Percentiles rank a stretch among this genome's conserved stretches.
Evolutionary conservation across 164 flowering plant genomes (phyloP).

Genomic region (Vitis vinifera): DNA sequence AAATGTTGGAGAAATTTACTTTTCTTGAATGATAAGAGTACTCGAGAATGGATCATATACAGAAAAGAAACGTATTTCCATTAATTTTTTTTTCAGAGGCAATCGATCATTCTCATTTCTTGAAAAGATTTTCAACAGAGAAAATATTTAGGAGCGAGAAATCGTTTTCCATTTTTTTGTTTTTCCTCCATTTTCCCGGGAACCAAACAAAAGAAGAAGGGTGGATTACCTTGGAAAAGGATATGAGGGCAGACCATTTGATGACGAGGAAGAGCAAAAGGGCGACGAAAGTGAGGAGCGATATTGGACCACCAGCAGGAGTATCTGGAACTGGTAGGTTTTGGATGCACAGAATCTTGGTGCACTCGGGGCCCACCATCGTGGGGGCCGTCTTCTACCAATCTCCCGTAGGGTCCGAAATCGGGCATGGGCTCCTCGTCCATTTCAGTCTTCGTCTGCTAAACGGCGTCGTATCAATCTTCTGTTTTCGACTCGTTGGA

Average conservation of each 20-base stretch:
- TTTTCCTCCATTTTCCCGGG: neutral
- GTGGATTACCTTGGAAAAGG: constrained; percentile 5
- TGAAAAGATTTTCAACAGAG: no score
- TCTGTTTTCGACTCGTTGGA: neutral
- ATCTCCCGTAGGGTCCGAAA: constrained; percentile 7
- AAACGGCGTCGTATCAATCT: neutral
- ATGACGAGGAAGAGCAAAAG: constrained; percentile 4
- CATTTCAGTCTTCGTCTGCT: neutral
- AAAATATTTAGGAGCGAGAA: no score
- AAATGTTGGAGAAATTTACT: no score
- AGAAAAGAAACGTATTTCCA: no score
- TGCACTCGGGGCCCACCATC: neutral
- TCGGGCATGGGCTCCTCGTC: neutral
- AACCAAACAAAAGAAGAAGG: neutral
- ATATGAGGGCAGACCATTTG: constrained; percentile 14
- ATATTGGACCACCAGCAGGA: constrained; percentile 13
- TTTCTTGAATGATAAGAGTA: no score
- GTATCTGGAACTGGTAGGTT: constrained; percentile 2
- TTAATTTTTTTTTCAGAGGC: no score
- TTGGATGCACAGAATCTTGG: neutral
- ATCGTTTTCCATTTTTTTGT: no score
- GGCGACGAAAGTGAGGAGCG: neutral
- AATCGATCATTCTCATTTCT: no score
- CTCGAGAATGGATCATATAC: no score
- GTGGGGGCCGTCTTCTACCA: neutral